Conservation (phyloP, 352 stramenopile species). For the Pythium dissimile region DNA sequence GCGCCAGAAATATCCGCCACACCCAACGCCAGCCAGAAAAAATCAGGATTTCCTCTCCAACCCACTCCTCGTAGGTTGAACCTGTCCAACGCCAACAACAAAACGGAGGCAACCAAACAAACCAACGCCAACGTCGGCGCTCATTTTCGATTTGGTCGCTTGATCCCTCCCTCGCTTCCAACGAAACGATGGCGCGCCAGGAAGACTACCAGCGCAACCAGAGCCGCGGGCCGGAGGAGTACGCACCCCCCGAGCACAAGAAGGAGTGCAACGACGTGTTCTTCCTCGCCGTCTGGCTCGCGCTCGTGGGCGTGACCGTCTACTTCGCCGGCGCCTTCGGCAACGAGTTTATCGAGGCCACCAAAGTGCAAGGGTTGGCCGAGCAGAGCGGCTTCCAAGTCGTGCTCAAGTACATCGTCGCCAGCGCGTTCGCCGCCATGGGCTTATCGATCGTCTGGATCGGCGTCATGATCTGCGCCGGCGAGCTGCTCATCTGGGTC, state of each 20-base stretch:
- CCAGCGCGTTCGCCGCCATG: constrained; percentile 51
- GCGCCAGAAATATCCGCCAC: not conserved
- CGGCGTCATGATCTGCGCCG: constrained; percentile 53
- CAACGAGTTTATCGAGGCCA: constrained; percentile 23
- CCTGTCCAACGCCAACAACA: not conserved
- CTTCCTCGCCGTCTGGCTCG: constrained; percentile 36
- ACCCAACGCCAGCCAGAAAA: not conserved
- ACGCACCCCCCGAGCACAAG: constrained; percentile 20
- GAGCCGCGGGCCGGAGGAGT: constrained; percentile 6
- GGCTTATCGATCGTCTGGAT: constrained; percentile 75
- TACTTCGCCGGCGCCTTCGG: constrained; percentile 32
- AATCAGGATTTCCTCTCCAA: no score
- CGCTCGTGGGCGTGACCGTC: constrained; percentile 27
- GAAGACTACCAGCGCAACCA: constrained; percentile 17
- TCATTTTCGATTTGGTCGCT: not conserved
- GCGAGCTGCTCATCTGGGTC: constrained; percentile 48
- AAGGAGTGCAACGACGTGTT: constrained; percentile 36
- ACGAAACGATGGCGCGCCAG: constrained; percentile 1
- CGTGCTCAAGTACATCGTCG: constrained; percentile 50
- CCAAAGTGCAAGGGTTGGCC: constrained; percentile 25
- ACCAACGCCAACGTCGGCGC: not conserved
- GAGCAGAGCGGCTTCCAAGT: constrained; percentile 49
- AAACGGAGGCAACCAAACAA: not conserved
- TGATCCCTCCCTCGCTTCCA: not conserved
- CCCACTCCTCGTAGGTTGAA: not conserved